Evolutionary conservation across 164 flowering plant genomes (phyloP), one percentile per base, ranked within the genome.

Genomic region (Macadamia tetraphylla): DNA sequence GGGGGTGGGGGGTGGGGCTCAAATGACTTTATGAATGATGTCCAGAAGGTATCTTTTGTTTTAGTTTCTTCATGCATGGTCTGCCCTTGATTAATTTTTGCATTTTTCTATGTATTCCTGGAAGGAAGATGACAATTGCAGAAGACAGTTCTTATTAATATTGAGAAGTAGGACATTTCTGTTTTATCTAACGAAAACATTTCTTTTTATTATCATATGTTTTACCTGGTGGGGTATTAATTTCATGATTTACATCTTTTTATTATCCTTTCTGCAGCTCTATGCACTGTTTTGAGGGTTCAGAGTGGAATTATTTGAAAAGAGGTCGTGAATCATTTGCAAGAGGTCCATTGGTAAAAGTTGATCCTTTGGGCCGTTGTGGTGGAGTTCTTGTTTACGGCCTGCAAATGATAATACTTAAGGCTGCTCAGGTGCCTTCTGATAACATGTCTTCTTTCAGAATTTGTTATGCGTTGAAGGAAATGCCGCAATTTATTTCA

Each of bases 221-320:
- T 43, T 67, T 32, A 15, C 3, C 46, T 58, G 5, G 9, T 35
- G 2, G 44, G 29, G 46, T 48, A 8, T 30, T 7, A 53, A 43
- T 32, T 58, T 12, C 1, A 12, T 14, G 23, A n/a, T 44, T 46
- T 30, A 58, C 1, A 3, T 53, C 13, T 48, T 60, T 58, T 65
- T 61, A 61, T 71, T 68, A 67, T 65, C 40, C 30, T 32, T 60
- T 29, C 7, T 72, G 70, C 87, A 94, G 97, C 73, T 94, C 98
- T 52, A 81, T 94, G 98, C 98, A 94, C 71, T 92, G 97, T 79
- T 94, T 92, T 82, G 98, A 94, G 80, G 95, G 98, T 51, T 95
- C 97, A 32, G 88, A 92, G 30, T 94, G 98, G 98, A 78, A 84
- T 65, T 83, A 88, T 75, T 70, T 94, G 77, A 92, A 85, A 84